Conservation (phyloP, 768 basidiomycete species). For the Lyophyllum semitale region DNA sequence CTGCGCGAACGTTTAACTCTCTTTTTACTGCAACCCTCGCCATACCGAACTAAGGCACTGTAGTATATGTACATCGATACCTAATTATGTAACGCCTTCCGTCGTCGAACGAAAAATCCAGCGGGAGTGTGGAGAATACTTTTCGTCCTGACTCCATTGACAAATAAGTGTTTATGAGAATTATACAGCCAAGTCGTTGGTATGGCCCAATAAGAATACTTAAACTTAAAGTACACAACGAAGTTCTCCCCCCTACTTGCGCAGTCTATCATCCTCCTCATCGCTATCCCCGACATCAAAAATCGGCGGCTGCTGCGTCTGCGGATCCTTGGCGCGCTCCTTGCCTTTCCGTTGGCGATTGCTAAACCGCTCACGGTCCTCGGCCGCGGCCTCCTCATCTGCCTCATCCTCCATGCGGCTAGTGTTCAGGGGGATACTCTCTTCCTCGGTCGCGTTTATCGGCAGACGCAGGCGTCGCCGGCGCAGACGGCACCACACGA, state of each 20-base stretch:
- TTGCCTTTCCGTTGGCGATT: slow-evolving; percentile 47
- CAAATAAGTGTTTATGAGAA: background rate
- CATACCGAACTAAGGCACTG: no score
- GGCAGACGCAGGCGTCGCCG: slow-evolving; percentile 43
- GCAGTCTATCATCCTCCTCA: slow-evolving; percentile 41
- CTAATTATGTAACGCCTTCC: no score
- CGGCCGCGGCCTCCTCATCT: slow-evolving; percentile 26
- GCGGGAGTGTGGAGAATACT: no score
- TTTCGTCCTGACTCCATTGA: background rate
- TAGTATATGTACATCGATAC: no score
- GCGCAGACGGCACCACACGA: slow-evolving; percentile 78
- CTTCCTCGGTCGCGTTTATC: slow-evolving; percentile 48
- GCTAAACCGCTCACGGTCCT: slow-evolving; percentile 27
- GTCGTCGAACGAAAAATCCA: no score
- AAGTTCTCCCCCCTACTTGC: slow-evolving; percentile 1
- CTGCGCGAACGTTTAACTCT: no score
- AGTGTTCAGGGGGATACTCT: slow-evolving; percentile 67
- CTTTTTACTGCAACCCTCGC: no score
- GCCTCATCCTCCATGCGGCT: slow-evolving; percentile 49
- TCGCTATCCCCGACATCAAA: slow-evolving; percentile 64
- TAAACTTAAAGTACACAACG: slow-evolving; percentile 2
- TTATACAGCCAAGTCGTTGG: background rate
- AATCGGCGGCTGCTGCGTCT: slow-evolving; percentile 39
- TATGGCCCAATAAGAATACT: background rate
- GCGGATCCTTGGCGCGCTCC: slow-evolving; percentile 37